Percentiles rank a stretch among this genome's conserved stretches.
Evolutionary conservation across 257 asterid species (phyloP).

Genomic region (Nicotiana obtusifolia): DNA sequence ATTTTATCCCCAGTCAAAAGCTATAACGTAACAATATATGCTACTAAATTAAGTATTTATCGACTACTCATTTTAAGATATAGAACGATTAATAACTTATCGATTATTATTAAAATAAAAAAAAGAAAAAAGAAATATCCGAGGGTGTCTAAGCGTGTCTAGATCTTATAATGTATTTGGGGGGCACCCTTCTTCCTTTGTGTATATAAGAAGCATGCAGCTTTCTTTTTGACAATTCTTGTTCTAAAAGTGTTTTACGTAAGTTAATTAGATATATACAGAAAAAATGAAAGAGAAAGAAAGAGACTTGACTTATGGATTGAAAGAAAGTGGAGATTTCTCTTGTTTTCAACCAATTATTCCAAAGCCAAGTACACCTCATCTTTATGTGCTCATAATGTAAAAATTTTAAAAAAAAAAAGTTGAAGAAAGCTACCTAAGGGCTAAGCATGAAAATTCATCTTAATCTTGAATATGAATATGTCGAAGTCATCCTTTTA

Average conservation of each 20-base stretch:
- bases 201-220: neutral
- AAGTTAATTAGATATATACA: no score
- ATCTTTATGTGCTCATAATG: neutral
- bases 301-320: neutral
- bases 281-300: neutral
- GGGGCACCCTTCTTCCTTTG: neutral
- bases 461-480: neutral
- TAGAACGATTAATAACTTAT: no score
- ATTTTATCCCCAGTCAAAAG: no score
- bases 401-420: no score
- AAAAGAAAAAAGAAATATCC: no score
- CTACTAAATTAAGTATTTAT: no score
- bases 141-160: no score
- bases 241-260: neutral
- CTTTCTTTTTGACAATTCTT: neutral
- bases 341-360: neutral
- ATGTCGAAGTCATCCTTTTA: neutral
- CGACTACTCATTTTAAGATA: no score
- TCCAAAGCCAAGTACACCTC: neutral
- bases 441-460: neutral
- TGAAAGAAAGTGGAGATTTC: neutral
- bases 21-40: no score
- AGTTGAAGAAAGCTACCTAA: neutral
- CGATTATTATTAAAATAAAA: no score
- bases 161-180: neutral